phyloP scores from a whole-genome alignment of 2,329 filamentous ascomycete species.

The Colletotrichum nymphaeae region DNA sequence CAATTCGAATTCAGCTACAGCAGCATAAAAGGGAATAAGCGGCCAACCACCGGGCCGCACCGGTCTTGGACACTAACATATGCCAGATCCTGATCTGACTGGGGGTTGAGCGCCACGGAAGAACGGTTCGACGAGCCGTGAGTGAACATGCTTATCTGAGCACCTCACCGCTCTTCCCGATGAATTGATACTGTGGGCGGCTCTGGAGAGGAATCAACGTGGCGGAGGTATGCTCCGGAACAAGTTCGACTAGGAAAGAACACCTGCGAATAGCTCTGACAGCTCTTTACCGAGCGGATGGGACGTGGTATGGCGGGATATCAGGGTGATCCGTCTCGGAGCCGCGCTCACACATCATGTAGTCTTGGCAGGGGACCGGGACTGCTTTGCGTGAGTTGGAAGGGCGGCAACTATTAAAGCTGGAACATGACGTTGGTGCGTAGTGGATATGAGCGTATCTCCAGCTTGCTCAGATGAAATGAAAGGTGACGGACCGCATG shows the following conservation, averaged over 20 bases:
- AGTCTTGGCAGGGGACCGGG: constrained; percentile 4
- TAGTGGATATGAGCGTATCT: neutral
- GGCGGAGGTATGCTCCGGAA: neutral
- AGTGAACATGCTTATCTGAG: neutral
- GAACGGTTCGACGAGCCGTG: neutral
- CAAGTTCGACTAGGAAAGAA: neutral
- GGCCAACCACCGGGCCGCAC: constrained; percentile 18
- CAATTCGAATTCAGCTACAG: neutral
- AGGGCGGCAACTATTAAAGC: neutral
- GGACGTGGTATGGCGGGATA: neutral
- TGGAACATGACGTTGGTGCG: neutral
- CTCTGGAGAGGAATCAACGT: neutral
- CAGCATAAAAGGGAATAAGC: neutral
- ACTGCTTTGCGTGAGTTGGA: neutral
- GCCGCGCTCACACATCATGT: neutral
- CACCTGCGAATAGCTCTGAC: neutral
- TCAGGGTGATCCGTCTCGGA: constrained; percentile 7
- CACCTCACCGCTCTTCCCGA: constrained; percentile 17
- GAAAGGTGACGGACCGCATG: neutral
- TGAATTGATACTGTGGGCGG: neutral
- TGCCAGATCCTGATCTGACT: constrained; percentile 12
- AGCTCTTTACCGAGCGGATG: neutral
- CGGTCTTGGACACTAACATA: constrained; percentile 7
- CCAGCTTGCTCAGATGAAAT: constrained; percentile 4
- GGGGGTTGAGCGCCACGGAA: neutral